Evolutionary conservation across 2,329 filamentous ascomycete species (phyloP), one percentile per base, ranked within the genome.

Genomic region (Metarhizium robertsii): DNA sequence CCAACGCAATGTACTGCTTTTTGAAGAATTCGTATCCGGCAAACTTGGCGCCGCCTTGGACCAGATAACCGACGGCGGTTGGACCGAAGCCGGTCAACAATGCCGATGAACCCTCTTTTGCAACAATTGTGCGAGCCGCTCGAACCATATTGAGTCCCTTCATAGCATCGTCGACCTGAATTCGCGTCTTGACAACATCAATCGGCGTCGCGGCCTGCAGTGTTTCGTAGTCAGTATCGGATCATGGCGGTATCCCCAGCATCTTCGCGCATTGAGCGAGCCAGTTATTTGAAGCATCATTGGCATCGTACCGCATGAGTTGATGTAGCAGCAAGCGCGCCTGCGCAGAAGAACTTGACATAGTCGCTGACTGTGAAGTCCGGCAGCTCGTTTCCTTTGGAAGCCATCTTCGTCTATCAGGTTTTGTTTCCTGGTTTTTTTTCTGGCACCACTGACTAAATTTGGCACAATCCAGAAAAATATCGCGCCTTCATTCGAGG

Each of bases 1-100:
- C 74, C 57, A 82, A 65, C 71, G 86, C 81, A 73, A 95, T 91
- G 70, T 82, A 86, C 72, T 87, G 83, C 76, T 92, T 87, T 82
- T 95, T 95, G 86, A 95, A 95, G 79, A 90, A 89, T 75, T 95
- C 90, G 75, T 95, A 95, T 66, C 90, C 90, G 66, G 88, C 88
- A 74, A 95, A 95, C 78, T 95, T 95, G 79, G 87, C 87, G 64
- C 89, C 89, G 69, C 90, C 90, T 75, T 95, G 90, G 57, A 94
- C 85, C 74, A 94, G 88, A 76, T 95, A 95, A 69, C 90, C 90
- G 55, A 90, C 88, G 58, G 86, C 86, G 58, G 90, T 95, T 60
- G 90, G 90, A 59, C 90, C 90, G 72, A 90, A 87, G 67, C 90
- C 90, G 18, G 90, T 94, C 67, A 90, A 79, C 62, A 95, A 80